Base-by-base conservation (phyloP, 257 asterid species). In the Solanum verrucosum region DNA sequence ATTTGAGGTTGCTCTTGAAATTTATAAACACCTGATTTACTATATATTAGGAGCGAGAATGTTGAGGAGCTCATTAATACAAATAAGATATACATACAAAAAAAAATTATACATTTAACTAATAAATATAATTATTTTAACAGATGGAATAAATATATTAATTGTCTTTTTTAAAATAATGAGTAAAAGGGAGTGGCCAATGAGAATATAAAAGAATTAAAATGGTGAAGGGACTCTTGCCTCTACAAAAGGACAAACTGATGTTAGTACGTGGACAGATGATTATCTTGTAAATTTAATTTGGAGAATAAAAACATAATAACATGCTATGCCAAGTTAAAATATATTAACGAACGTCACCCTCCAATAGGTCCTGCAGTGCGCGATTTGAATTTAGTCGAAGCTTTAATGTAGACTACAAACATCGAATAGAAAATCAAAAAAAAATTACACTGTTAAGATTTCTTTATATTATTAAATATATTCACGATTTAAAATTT, bases 311-410 rank as follows among this genome's bases (percentile, higher is more conserved):
- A 49, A 49, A 49, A 49, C 3, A 49, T 15, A 5, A 6, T 49
- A 49, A 49, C 21, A 49, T 49, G 59, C 3, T 49, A 15, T 15
- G 20, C 4, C 21, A 49, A 49, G 3, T 15, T 49, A 14, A 38
- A 10, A 5, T 15, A 49, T 49, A 15, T 15, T 49, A 49, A 49
- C 21, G 1, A 49, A 0, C 1, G 59, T 14, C 3, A 15, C 3
- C 20, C 0, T 46, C 59, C 1, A 46, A 5, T 0, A 46, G 3
- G 0, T 49, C 0, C 0, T 15, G 3, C 0, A 49, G 0, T 49
- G 8, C 1, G 8, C 1, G 3, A 2, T 49, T 15, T 49, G 7
- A 0, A 49, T 49, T 49, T 49, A 49, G 0, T 15, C 0, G 2
- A 5, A 49, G 0, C 1, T 49, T 49, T 0, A 46, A 5, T 14